Base-by-base conservation (phyloP, 2,329 filamentous ascomycete genomes). In the Fusarium sp. region DNA sequence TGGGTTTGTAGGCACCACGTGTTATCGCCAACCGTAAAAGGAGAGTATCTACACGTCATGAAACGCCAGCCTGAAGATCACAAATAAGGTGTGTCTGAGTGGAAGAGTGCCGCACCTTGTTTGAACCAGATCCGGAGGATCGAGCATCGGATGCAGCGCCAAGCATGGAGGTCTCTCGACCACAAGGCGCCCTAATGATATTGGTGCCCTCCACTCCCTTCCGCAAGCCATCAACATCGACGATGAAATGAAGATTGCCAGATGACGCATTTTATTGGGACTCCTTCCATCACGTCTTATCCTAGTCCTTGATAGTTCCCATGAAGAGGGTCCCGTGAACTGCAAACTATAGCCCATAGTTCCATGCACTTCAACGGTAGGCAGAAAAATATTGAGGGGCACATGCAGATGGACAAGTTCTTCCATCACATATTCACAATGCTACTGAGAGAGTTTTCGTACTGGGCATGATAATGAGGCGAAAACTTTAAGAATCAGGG, bases 21-120 rank as follows among this genome's bases (percentile, higher is more conserved):
- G 72, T 58, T 68, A 58, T 49, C 16, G 42, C 54, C 13, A 53
- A 40, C 49, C 56, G 54, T 46, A 34, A 31, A 49, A 34, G 18
- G 62, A 36, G 63, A 54, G 58, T 33, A 51, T 64, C 40, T 67
- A 73, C 56, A 71, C 67, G 71, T 72, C 65, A 73, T 70, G 70
- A 70, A 67, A 74, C 59, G 58, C 56, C 46, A 44, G 44, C 18
- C 14, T 46, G 38, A 64, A 58, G 27, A 27, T 53, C 55, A 57
- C 25, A 59, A 64, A 58, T 65, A 68, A 65, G 62, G 61, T 65
- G 46, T 56, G 56, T 54, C 59, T 56, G 62, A 53, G 51, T 65
- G 46, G 62, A 57, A 54, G 53, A 53, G 68, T 61, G 42, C 60
- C 51, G 56, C 38, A 66, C 62, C 56, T 69, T 71, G 65, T 65